Evolutionary conservation across 1,284 basidiomycete species (phyloP).

Genomic region (Cryptococcus sp.): DNA sequence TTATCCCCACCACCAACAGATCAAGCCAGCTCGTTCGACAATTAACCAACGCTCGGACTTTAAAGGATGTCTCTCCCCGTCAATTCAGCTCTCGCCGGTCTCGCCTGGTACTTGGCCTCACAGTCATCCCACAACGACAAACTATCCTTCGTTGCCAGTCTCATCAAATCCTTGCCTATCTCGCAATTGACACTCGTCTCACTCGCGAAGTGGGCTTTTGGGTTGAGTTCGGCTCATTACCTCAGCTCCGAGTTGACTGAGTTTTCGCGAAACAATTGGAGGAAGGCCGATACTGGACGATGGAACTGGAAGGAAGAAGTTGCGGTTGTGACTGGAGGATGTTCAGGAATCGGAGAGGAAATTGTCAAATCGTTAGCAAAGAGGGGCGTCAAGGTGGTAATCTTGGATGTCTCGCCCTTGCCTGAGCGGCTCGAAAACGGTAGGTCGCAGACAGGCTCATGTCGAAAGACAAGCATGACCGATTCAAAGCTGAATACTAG

Average conservation of each 20-base stretch:
- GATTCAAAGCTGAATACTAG: no score
- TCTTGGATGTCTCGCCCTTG: constrained; percentile 5
- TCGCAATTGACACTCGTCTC: no score
- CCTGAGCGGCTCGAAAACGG: background rate
- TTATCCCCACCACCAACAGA: no score
- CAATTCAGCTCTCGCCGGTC: background rate
- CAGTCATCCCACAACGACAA: background rate
- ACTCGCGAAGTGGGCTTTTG: background rate
- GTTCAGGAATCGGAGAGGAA: constrained; percentile 6
- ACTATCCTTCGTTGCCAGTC: no score
- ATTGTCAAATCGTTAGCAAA: constrained; percentile 1
- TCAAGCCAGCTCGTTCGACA: no score
- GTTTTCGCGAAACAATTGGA: constrained; percentile 5
- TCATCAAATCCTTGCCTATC: no score
- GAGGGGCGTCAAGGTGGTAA: constrained; percentile 8
- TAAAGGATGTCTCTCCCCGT: background rate
- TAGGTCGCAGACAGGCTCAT: no score
- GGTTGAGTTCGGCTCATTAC: constrained; percentile 1
- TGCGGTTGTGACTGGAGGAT: constrained; percentile 8
- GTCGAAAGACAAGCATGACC: no score
- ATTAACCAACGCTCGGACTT: no score
- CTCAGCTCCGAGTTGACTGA: constrained; percentile 1
- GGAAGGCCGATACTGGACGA: constrained; percentile 1
- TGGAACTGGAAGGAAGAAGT: constrained; percentile 9
- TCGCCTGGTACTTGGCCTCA: background rate